Evolutionary conservation across 1,284 basidiomycete species (phyloP).

Genomic region (Dichomitus squalens): DNA sequence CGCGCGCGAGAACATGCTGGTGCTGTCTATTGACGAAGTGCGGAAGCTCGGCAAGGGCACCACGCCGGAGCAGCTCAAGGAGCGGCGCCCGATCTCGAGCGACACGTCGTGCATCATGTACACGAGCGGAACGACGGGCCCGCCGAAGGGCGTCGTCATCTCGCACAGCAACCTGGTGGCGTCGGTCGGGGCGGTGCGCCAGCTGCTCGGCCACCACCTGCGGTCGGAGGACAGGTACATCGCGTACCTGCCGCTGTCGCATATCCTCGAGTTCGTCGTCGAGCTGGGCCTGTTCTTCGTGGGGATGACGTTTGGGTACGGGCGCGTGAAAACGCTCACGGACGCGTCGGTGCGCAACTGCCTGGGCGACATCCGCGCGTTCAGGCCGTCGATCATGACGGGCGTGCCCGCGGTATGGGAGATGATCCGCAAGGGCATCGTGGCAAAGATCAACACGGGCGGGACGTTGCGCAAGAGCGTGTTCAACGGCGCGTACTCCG

Average conservation of each 20-base stretch:
- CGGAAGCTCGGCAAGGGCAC: slow-evolving; percentile 62
- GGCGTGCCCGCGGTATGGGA: slow-evolving; percentile 95
- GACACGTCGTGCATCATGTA: slow-evolving; percentile 95
- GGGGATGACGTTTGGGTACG: slow-evolving; percentile 85
- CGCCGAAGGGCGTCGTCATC: slow-evolving; percentile 93
- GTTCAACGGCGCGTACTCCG: slow-evolving; percentile 70
- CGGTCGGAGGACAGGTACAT: slow-evolving; percentile 73
- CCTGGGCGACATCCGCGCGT: slow-evolving; percentile 84
- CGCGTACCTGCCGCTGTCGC: slow-evolving; percentile 92
- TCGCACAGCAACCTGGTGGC: slow-evolving; percentile 89
- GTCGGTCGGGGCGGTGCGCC: slow-evolving; percentile 78
- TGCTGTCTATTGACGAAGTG: slow-evolving; percentile 73
- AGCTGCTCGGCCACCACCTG: slow-evolving; percentile 80
- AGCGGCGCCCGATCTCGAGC: slow-evolving; percentile 59
- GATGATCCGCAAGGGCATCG: slow-evolving; percentile 91
- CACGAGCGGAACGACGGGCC: slow-evolving; percentile 90
- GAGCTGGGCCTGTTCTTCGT: slow-evolving; percentile 66
- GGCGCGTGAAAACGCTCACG: slow-evolving; percentile 95
- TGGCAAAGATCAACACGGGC: slow-evolving; percentile 73
- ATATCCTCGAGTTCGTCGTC: slow-evolving; percentile 89
- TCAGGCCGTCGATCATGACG: slow-evolving; percentile 85
- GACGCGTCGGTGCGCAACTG: slow-evolving; percentile 90
- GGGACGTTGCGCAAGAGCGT: slow-evolving; percentile 72
- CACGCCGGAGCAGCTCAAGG: slow-evolving; percentile 51
- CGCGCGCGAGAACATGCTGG: slow-evolving; percentile 56